These are phyloP conservation scores for Quercus aquifolioides DNA, from an alignment of 306 rosid species.

Conservation along the genomic window DNA sequence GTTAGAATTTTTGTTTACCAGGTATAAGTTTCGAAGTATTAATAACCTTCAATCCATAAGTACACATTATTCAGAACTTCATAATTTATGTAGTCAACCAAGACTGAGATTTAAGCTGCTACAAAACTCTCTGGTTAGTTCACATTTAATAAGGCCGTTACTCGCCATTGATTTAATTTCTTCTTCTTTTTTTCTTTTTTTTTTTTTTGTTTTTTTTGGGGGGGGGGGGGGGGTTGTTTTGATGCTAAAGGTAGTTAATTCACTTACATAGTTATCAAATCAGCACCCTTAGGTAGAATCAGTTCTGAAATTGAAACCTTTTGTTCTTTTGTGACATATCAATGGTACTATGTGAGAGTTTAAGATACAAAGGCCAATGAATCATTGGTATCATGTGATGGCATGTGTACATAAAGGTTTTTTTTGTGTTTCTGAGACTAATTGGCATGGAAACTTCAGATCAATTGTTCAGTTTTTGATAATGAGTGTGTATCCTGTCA, in stretches of 20 bases:
- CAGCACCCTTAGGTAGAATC: background rate
- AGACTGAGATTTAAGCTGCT: background rate
- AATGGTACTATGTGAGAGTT: background rate
- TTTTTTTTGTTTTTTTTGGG: too few relatives aligned
- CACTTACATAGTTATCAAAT: background rate
- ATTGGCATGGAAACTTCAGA: background rate
- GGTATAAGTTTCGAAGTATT: background rate
- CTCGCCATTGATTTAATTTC: background rate
- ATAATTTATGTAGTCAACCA: background rate
- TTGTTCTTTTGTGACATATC: background rate
- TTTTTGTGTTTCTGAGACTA: background rate
- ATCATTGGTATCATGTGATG: background rate
- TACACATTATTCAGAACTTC: background rate
- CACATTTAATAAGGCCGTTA: background rate
- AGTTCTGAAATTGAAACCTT: background rate
- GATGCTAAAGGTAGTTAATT: background rate
- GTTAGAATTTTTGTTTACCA: background rate
- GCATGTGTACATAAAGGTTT: too few relatives aligned
- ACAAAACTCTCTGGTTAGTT: background rate
- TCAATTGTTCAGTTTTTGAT: background rate
- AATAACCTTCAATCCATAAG: background rate
- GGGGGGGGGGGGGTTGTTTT: background rate
- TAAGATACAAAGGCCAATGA: background rate
- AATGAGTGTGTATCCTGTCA: background rate
- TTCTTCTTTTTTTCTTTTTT: too few relatives aligned